These are phyloP conservation scores for Ophiocordyceps camponoti-rufipedis DNA, from an alignment of 2,329 filamentous ascomycete species.

Conservation along the genomic window DNA sequence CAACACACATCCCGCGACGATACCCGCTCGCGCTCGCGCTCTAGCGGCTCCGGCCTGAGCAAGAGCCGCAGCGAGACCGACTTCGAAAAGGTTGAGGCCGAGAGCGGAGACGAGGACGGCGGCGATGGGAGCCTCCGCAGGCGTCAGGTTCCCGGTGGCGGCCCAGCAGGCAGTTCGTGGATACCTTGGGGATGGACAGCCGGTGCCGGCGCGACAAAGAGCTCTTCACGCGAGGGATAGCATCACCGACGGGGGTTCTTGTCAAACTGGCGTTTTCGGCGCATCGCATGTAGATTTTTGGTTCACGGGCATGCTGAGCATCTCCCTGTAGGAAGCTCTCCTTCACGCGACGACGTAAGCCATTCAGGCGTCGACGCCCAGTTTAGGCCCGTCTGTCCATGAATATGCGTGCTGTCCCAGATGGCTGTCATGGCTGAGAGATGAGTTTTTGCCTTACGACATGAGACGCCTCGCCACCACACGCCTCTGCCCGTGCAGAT, in stretches of 20 bases:
- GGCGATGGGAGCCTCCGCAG: slow-evolving; percentile 17
- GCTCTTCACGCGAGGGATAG: slow-evolving; percentile 22
- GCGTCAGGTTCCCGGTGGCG: slow-evolving; percentile 9
- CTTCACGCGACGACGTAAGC: no score
- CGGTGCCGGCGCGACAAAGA: slow-evolving; percentile 12
- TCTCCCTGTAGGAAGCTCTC: not conserved
- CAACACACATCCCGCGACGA: slow-evolving; percentile 3
- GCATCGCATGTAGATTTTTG: slow-evolving; percentile 7
- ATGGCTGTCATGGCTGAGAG: no score
- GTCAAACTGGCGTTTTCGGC: slow-evolving; percentile 11
- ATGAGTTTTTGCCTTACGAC: no score
- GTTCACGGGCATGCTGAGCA: not conserved
- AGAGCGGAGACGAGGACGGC: slow-evolving; percentile 40
- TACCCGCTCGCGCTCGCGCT: slow-evolving; percentile 18
- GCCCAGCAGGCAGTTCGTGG: slow-evolving; percentile 17
- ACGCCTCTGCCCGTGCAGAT: no score
- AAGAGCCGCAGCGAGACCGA: slow-evolving; percentile 77
- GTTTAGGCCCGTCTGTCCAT: no score
- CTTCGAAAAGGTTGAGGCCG: slow-evolving; percentile 75
- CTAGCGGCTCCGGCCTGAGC: slow-evolving; percentile 40
- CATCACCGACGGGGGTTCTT: slow-evolving; percentile 5
- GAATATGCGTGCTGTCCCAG: no score
- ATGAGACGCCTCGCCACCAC: no score
- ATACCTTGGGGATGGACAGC: slow-evolving; percentile 29
- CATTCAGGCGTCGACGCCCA: no score